A percentile compares a stretch with the other conserved stretches of the same genome.
phyloP scores from a whole-genome alignment of 2,329 filamentous ascomycete species.

The Fusarium algeriense region DNA sequence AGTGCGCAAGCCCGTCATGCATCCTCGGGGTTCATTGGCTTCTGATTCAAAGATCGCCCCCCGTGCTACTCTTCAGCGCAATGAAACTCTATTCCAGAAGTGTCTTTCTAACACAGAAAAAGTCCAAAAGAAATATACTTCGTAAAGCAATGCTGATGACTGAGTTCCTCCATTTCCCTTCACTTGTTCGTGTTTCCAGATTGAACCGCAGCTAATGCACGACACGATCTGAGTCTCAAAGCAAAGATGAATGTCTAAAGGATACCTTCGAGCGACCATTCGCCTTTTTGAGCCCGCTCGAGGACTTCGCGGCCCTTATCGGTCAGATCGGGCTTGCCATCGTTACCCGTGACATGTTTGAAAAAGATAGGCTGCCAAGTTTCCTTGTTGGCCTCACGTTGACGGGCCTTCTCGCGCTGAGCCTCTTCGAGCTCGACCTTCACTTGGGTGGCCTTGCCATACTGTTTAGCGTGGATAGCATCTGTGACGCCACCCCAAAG shows the following conservation, averaged over 20 bases:
- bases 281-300: conserved; percentile 64
- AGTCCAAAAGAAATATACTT: conserved; percentile 26
- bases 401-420: conserved; percentile 86
- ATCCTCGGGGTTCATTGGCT: conserved; percentile 26
- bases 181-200: conserved; percentile 1
- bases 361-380: conserved; percentile 94
- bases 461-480: conserved; percentile 87
- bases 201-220: neutral
- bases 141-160: conserved; percentile 39
- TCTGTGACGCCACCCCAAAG: conserved; percentile 91
- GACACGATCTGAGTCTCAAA: neutral
- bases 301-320: conserved; percentile 65
- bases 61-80: conserved; percentile 32
- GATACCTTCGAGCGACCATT: conserved; percentile 64
- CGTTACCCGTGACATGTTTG: conserved; percentile 67
- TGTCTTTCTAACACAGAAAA: conserved; percentile 43
- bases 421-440: conserved; percentile 94
- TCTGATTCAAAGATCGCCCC: conserved; percentile 11
- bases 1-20: conserved; percentile 48
- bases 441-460: conserved; percentile 81
- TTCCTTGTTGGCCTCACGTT: conserved; percentile 76
- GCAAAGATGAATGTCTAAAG: conserved; percentile 19
- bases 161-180: conserved; percentile 4
- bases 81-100: conserved; percentile 46
- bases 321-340: conserved; percentile 67